Percentiles rank a stretch among this genome's conserved stretches.
These are phyloP conservation scores for Aethionema arabicum DNA, from an alignment of 345 rosid genomes.

Conservation along the genomic window DNA sequence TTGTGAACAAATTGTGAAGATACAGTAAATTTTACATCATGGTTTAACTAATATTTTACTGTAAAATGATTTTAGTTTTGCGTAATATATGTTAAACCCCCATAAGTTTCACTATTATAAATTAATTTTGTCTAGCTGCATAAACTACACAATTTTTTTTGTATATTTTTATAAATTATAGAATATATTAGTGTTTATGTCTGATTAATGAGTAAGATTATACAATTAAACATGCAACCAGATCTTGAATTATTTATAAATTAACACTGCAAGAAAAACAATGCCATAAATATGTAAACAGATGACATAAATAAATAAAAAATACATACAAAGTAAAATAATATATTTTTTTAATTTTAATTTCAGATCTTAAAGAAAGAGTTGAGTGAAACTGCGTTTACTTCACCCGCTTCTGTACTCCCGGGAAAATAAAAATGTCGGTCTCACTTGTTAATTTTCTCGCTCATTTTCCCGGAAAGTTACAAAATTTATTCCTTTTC, in stretches of 20 bases:
- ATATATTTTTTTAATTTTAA: neutral
- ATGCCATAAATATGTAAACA: conserved; percentile 36
- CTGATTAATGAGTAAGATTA: conserved; percentile 7
- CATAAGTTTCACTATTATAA: too few relatives aligned
- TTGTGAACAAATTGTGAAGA: too few relatives aligned
- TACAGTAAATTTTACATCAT: too few relatives aligned
- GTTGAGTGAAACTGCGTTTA: conserved; percentile 23
- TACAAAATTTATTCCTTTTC: conserved; percentile 25
- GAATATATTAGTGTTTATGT: conserved; percentile 16
- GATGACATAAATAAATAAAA: conserved; percentile 10
- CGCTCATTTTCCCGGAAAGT: conserved; percentile 32
- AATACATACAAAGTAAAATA: neutral
- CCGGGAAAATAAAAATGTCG: conserved; percentile 34
- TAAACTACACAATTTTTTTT: too few relatives aligned
- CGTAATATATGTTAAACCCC: too few relatives aligned
- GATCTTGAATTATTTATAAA: conserved; percentile 11
- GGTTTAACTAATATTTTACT: too few relatives aligned
- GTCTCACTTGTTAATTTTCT: conserved; percentile 24
- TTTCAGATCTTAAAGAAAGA: conserved; percentile 28
- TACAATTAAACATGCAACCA: conserved; percentile 24
- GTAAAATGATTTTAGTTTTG: too few relatives aligned
- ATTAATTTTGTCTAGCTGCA: too few relatives aligned
- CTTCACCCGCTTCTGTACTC: conserved; percentile 5
- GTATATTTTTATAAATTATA: too few relatives aligned
- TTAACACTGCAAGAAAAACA: conserved; percentile 25